Conservation (phyloP, 2,329 filamentous ascomycete genomes). For the Fonsecaea pedrosoi region DNA sequence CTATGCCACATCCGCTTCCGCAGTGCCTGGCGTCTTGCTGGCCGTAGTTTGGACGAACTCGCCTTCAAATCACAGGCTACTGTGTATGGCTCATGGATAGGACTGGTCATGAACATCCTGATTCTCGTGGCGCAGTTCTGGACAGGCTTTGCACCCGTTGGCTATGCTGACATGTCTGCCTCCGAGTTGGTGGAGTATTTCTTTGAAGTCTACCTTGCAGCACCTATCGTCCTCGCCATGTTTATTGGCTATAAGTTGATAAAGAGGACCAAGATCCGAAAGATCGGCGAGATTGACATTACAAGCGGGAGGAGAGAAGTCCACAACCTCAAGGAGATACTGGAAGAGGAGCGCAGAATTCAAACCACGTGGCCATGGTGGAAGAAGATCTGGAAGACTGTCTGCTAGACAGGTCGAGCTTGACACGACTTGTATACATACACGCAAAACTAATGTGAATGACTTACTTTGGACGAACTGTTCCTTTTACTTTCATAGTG, state of each 20-base stretch:
- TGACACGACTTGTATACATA: neutral
- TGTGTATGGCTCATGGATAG: constrained; percentile 67
- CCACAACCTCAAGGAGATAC: constrained; percentile 72
- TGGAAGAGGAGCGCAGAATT: constrained; percentile 81
- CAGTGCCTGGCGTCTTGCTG: constrained; percentile 63
- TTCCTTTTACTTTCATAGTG: neutral
- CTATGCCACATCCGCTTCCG: constrained; percentile 73
- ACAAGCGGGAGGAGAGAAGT: constrained; percentile 83
- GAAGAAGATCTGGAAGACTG: constrained; percentile 76
- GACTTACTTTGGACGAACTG: neutral
- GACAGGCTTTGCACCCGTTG: constrained; percentile 42
- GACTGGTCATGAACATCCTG: constrained; percentile 62
- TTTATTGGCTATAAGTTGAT: constrained; percentile 78
- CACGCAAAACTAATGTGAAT: neutral
- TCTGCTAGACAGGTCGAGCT: constrained; percentile 61
- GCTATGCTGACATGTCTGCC: constrained; percentile 40
- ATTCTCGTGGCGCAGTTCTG: constrained; percentile 61
- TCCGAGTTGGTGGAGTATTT: constrained; percentile 39
- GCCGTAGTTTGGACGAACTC: constrained; percentile 67
- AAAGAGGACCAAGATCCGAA: constrained; percentile 72
- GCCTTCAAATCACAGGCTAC: constrained; percentile 69
- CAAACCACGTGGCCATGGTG: constrained; percentile 72
- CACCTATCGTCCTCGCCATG: constrained; percentile 49
- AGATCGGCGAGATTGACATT: constrained; percentile 80
- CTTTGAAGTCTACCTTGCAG: constrained; percentile 44